Evolutionary conservation across 352 stramenopile genomes (phyloP).

Genomic region (Peronospora belbahrii): DNA sequence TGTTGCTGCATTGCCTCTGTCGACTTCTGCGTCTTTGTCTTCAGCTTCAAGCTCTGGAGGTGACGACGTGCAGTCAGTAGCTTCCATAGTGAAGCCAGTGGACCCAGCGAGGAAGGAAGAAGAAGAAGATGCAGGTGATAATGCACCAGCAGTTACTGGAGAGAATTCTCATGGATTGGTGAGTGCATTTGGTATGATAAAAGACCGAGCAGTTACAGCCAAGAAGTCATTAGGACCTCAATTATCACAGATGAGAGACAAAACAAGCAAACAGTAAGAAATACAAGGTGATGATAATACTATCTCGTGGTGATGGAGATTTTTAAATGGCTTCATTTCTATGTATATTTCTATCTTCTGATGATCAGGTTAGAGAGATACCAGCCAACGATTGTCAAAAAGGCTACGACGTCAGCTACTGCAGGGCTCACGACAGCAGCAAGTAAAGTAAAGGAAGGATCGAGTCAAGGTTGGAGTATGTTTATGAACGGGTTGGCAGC

Average conservation of each 20-base stretch:
- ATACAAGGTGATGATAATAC: too few species aligned
- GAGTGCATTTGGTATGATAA: conserved; percentile 40
- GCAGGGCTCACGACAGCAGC: conserved; percentile 25
- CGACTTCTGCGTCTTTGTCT: conserved; percentile 16
- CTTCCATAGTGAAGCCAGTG: conserved; percentile 9
- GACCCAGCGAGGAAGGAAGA: neutral
- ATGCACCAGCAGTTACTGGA: neutral
- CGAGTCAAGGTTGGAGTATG: conserved; percentile 71
- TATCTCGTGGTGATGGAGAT: neutral
- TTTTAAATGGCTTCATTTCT: conserved; percentile 12
- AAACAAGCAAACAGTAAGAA: conserved; percentile 40
- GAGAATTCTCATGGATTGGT: conserved; percentile 14
- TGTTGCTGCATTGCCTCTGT: neutral
- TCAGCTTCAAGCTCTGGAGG: conserved; percentile 27
- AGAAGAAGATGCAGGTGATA: neutral
- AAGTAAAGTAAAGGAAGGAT: conserved; percentile 58
- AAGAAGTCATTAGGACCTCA: conserved; percentile 53
- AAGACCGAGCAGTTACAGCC: conserved; percentile 39
- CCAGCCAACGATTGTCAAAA: conserved; percentile 68
- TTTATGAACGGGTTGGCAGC: conserved; percentile 69
- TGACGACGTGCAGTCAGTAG: conserved; percentile 19
- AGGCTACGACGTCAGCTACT: conserved; percentile 61
- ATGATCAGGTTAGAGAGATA: conserved; percentile 51
- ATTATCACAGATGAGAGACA: conserved; percentile 39
- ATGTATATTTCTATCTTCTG: too few species aligned